These are phyloP conservation scores for Penstemon davidsonii DNA, from an alignment of 257 asterid species.

Conservation along the genomic window DNA sequence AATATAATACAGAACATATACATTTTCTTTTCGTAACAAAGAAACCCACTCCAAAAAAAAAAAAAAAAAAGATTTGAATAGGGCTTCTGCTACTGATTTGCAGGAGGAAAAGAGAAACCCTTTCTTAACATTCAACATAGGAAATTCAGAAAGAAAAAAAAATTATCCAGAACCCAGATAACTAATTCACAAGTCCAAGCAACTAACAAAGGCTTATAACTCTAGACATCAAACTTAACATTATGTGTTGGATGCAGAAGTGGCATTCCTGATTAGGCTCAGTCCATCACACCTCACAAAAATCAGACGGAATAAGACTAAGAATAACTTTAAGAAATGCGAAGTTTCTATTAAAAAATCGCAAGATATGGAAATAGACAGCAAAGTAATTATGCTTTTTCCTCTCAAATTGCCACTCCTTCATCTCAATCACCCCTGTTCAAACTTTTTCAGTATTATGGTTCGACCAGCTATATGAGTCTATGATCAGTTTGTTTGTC, in stretches of 20 bases:
- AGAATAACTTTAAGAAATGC: background rate
- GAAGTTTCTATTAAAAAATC: background rate
- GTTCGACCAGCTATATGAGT: background rate
- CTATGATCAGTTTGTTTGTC: background rate
- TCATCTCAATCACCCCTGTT: conserved; percentile 1
- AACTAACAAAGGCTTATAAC: no score
- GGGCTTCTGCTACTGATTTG: background rate
- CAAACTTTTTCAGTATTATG: background rate
- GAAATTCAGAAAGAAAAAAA: background rate
- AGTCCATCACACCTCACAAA: background rate
- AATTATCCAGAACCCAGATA: background rate
- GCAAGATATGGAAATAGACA: conserved; percentile 4
- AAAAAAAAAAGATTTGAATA: background rate
- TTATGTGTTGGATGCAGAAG: background rate
- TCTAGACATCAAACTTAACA: no score
- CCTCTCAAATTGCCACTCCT: background rate
- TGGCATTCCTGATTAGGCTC: background rate
- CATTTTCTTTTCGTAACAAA: no score
- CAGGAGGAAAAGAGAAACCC: background rate
- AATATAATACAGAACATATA: background rate
- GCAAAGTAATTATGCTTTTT: background rate
- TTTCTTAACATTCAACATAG: background rate
- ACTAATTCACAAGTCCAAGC: background rate
- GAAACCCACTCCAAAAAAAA: no score
- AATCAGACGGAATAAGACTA: background rate